phyloP scores from a whole-genome alignment of 371 early-diverging fungal genomes.

The Mortierella sp. region DNA sequence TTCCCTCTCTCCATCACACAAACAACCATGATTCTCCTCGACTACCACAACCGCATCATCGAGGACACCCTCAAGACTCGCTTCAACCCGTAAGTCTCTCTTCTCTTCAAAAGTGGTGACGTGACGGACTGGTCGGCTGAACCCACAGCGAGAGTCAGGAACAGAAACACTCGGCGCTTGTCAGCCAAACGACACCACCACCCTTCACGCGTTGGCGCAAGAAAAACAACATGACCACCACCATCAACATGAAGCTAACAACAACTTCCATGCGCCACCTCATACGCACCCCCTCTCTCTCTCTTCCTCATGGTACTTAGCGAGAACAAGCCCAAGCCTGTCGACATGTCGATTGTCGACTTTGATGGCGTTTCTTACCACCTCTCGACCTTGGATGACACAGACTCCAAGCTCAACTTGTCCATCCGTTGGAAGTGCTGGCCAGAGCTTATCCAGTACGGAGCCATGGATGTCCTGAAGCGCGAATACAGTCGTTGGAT shows the following conservation, averaged over 20 bases:
- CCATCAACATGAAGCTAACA: not conserved
- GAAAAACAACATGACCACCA: not conserved
- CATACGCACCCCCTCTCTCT: not conserved
- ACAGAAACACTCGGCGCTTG: too few relatives aligned
- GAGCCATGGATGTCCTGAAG: constrained; percentile 83
- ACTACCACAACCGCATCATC: constrained; percentile 78
- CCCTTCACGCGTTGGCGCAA: not conserved
- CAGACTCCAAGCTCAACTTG: constrained; percentile 77
- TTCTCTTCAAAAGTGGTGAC: constrained; percentile 17
- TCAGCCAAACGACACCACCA: too few relatives aligned
- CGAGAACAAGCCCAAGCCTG: constrained; percentile 86
- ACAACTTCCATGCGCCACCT: not conserved
- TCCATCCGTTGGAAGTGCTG: constrained; percentile 91
- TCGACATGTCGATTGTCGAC: constrained; percentile 90
- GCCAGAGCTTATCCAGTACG: constrained; percentile 81
- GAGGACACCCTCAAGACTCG: constrained; percentile 71
- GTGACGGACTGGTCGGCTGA: constrained; percentile 12
- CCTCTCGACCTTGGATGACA: constrained; percentile 80
- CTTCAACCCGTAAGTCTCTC: constrained; percentile 67
- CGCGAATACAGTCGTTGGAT: constrained; percentile 86
- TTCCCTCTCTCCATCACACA: not conserved
- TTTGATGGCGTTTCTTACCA: constrained; percentile 96
- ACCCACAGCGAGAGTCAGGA: not conserved
- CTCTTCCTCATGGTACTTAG: not conserved
- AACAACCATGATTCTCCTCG: constrained; percentile 73